phyloP scores from a whole-genome alignment of 345 rosid species.

The Lagerstroemia speciosa region DNA sequence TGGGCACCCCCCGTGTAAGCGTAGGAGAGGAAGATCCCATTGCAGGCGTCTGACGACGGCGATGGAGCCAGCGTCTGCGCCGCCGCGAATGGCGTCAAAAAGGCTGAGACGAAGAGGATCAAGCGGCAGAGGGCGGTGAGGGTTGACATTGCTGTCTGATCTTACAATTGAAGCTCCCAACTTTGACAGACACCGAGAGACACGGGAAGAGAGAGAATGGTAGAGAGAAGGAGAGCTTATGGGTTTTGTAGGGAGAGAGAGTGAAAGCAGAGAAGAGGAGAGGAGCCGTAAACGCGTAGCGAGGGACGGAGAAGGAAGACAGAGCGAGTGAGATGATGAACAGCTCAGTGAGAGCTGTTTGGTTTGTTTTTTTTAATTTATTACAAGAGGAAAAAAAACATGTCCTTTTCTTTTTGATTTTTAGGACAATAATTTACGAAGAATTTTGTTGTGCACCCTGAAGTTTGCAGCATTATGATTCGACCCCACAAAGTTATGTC shows the following conservation, averaged over 20 bases:
- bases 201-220: not conserved
- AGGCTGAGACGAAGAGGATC: constrained; percentile 9
- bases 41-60: constrained; percentile 45
- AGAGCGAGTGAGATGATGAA: not conserved
- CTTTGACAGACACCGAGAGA: not conserved
- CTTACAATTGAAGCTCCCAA: constrained; percentile 3
- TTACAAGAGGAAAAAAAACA: not conserved
- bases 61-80: constrained; percentile 45
- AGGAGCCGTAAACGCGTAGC: constrained; percentile 28
- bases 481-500: not conserved
- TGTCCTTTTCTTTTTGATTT: not conserved
- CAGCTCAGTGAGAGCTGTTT: constrained; percentile 1
- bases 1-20: constrained; percentile 36
- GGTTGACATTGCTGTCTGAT: constrained; percentile 19
- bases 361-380: not conserved
- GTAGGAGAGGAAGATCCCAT: constrained; percentile 67
- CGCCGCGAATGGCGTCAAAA: constrained; percentile 21
- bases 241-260: constrained; percentile 9
- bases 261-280: constrained; percentile 1
- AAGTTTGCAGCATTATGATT: not conserved
- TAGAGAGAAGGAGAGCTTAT: not conserved
- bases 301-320: constrained; percentile 3
- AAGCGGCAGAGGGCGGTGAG: not conserved
- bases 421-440: not conserved
- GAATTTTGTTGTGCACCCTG: not conserved